Percentiles rank a stretch among this genome's conserved stretches.
Evolutionary conservation across 495 filamentous ascomycete genomes (phyloP).

Genomic region (Penicillium cinerascens): DNA sequence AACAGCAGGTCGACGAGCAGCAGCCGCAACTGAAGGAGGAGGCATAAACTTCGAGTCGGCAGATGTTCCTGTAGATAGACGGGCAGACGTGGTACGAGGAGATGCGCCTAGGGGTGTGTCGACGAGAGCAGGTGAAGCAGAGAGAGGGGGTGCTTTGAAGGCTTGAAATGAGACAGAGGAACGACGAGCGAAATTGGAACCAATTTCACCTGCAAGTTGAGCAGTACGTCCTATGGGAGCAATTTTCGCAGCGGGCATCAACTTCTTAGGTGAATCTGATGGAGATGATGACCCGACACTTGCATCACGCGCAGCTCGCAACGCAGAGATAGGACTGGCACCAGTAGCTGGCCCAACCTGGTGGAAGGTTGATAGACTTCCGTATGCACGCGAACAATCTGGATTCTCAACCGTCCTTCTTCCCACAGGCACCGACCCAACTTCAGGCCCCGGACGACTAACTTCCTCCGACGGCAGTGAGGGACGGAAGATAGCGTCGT

Average conservation of each 20-base stretch:
- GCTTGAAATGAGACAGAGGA: constrained; percentile 89
- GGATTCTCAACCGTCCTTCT: constrained; percentile 45
- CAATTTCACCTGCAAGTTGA: constrained; percentile 49
- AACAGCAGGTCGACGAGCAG: constrained; percentile 39
- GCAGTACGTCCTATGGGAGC: constrained; percentile 59
- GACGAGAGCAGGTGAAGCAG: constrained; percentile 72
- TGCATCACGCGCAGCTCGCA: constrained; percentile 63
- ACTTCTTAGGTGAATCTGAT: constrained; percentile 59
- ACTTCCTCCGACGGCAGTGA: constrained; percentile 53
- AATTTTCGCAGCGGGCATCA: constrained; percentile 56
- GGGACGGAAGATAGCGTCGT: constrained; percentile 81
- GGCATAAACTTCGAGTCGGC: constrained; percentile 60
- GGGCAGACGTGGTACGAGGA: constrained; percentile 57
- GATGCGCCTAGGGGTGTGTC: constrained; percentile 54
- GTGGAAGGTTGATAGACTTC: constrained; percentile 90
- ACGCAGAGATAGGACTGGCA: constrained; percentile 82
- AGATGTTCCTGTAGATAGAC: constrained; percentile 51
- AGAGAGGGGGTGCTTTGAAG: constrained; percentile 92
- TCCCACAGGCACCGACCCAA: constrained; percentile 69
- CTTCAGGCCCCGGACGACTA: constrained; percentile 46
- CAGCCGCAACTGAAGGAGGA: constrained; percentile 50
- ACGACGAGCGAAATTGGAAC: constrained; percentile 57
- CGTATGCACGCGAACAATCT: constrained; percentile 78
- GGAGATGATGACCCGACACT: constrained; percentile 42
- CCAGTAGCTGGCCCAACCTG: constrained; percentile 68